Evolutionary conservation across 805 yeast genomes (phyloP), one percentile per base, ranked within the genome.

Genomic region (Yarrowia sp.): DNA sequence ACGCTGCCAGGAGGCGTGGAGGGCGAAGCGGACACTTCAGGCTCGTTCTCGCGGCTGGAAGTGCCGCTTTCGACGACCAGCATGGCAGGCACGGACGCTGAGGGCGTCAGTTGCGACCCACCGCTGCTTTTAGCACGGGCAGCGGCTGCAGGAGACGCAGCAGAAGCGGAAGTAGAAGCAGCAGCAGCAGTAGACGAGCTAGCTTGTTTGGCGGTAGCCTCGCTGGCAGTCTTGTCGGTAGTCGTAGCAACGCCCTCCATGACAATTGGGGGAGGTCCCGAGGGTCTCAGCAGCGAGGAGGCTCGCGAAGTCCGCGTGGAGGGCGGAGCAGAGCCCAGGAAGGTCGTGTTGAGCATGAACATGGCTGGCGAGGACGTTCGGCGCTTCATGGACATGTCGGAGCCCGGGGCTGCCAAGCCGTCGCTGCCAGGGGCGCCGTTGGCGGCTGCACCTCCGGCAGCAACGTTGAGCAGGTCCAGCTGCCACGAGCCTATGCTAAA

Each of bases 341-440:
- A 55, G 5, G 61, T 55, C 8, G 61, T 55, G 36, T 55, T 55
- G 27, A 55, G 47, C 61, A 55, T 55, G 21, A 55, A 55, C 61
- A 55, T 55, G 27, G 61, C 61, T 1, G 61, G 61, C 14, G 61
- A 55, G 3, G 61, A 55, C 4, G 61, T 39, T 10, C 46, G 46
- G 1, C 47, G 47, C 13, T 55, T 55, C 55, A 47, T 47, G 51
- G 19, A n/a, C 31, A 24, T 25, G 25, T 27, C 33, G 18, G 36
- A 16, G 16, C 32, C 36, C 4, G 35, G 36, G 19, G 53, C 24
- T 13, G 51, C 51, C 51, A 44, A 44, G 51, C 35, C 32, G 9
- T 44, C 35, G 14, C 6, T 14, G 24, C 18, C 33, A 7, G 22
- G n/a, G 19, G 18, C 10, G 21, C 47, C 31, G 14, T 25, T 32